phyloP scores from a whole-genome alignment of 202 grass and related monocot species.

The Schoenoplectus triqueter region DNA sequence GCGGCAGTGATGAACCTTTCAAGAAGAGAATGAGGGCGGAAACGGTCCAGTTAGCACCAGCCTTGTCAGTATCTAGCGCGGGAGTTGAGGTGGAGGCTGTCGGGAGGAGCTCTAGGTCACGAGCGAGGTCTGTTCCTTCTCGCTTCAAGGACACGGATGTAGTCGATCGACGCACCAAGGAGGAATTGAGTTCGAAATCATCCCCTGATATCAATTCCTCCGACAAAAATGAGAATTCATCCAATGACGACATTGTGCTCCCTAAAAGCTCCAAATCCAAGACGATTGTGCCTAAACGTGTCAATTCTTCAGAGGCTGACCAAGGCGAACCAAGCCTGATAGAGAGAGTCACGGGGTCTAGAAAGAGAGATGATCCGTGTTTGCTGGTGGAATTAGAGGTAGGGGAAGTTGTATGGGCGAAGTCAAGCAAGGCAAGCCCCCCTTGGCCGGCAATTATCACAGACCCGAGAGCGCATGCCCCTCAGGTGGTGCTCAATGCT shows the following conservation, averaged over 20 bases:
- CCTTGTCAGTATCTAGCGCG: not conserved
- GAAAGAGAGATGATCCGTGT: constrained; percentile 58
- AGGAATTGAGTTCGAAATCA: constrained; percentile 25
- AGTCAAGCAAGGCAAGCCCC: constrained; percentile 64
- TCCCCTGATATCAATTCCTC: not conserved
- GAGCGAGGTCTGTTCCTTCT: constrained; percentile 57
- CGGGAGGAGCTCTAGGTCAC: constrained; percentile 42
- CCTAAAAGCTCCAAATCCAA: constrained; percentile 41
- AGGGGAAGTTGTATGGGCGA: constrained; percentile 82
- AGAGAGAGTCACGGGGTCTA: not conserved
- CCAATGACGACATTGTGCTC: constrained; percentile 43
- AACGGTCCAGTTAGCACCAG: not conserved
- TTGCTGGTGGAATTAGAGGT: constrained; percentile 75
- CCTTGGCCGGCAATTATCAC: constrained; percentile 89
- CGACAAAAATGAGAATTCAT: not conserved
- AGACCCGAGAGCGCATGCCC: constrained; percentile 65
- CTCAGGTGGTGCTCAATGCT: constrained; percentile 72
- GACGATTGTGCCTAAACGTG: constrained; percentile 43
- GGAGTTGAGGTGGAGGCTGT: not conserved
- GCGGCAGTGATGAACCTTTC: constrained; percentile 38
- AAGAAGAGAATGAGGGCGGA: constrained; percentile 38
- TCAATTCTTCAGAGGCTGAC: not conserved
- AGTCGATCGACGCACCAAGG: constrained; percentile 47
- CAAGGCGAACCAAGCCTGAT: not conserved
- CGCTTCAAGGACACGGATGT: constrained; percentile 50